phyloP scores from a whole-genome alignment of 2,329 filamentous ascomycete genomes.

The Ascosphaera acerosa region DNA sequence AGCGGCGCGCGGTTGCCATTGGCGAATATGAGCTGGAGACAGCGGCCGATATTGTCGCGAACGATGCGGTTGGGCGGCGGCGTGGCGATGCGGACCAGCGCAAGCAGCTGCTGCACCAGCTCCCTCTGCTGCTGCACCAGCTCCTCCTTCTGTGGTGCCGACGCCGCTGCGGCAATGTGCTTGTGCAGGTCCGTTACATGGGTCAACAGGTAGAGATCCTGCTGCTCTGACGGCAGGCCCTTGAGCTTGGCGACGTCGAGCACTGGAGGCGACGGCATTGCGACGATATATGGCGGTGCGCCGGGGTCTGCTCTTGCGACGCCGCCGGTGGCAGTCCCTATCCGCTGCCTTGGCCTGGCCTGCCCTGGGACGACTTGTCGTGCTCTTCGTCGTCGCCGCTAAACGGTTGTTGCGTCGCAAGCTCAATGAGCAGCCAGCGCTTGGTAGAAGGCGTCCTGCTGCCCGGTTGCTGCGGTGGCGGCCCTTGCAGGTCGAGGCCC shows the following conservation, averaged over 20 bases:
- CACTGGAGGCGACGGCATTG: background rate
- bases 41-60: constrained; percentile 66
- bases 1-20: constrained; percentile 76
- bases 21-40: constrained; percentile 56
- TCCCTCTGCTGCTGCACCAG: constrained; percentile 74
- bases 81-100: constrained; percentile 60
- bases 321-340: too few relatives aligned
- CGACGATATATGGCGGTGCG: too few relatives aligned
- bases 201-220: constrained; percentile 77
- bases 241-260: constrained; percentile 80
- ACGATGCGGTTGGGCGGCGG: constrained; percentile 72
- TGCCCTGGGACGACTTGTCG: too few relatives aligned
- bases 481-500: too few relatives aligned
- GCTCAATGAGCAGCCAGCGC: too few relatives aligned
- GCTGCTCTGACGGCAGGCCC: constrained; percentile 72
- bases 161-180: constrained; percentile 54
- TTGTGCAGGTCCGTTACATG: constrained; percentile 63
- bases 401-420: too few relatives aligned
- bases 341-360: too few relatives aligned
- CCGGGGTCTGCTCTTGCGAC: too few relatives aligned
- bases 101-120: constrained; percentile 82
- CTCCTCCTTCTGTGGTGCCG: constrained; percentile 43
- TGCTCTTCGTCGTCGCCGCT: too few relatives aligned
- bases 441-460: too few relatives aligned
- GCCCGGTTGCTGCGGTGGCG: too few relatives aligned